Percentiles rank a stretch among this genome's conserved stretches.
Evolutionary conservation across 139 green algal genomes (phyloP).

Genomic region (Chlorella ohadii): DNA sequence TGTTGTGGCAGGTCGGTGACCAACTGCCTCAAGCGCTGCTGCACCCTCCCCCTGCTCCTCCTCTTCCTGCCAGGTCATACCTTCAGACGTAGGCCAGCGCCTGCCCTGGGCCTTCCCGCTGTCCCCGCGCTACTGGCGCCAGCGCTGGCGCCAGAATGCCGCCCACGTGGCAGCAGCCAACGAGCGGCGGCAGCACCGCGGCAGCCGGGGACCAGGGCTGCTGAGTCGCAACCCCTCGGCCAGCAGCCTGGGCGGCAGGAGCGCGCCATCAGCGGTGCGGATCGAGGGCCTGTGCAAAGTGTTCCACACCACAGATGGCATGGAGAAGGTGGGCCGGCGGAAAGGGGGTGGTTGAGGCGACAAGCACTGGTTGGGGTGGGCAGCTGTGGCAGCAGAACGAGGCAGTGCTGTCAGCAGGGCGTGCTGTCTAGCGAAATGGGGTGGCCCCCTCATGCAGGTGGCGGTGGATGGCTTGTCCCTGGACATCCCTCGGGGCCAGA

Average conservation of each 20-base stretch:
- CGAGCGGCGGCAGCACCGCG: background rate
- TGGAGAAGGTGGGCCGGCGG: constrained; percentile 25
- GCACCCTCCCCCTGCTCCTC: too few species aligned
- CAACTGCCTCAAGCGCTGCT: too few species aligned
- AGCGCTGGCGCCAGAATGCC: background rate
- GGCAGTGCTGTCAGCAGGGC: too few species aligned
- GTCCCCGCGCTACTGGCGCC: constrained; percentile 42
- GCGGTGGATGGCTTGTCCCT: constrained; percentile 78
- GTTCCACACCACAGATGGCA: constrained; percentile 46
- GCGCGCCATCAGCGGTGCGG: constrained; percentile 8
- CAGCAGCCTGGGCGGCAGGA: background rate
- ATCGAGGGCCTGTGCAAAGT: constrained; percentile 49
- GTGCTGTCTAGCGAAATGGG: too few species aligned
- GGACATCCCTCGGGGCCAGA: constrained; percentile 56
- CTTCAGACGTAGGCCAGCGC: constrained; percentile 41
- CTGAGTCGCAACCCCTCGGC: too few species aligned
- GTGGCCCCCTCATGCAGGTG: constrained; percentile 26
- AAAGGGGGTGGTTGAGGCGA: background rate
- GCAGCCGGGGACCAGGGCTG: background rate
- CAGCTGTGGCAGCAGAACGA: too few species aligned
- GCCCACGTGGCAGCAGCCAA: background rate
- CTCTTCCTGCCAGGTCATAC: constrained; percentile 46
- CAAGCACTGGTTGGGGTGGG: too few species aligned
- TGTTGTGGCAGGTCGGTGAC: too few species aligned
- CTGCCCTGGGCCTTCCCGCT: constrained; percentile 48